Evolutionary conservation across 2,329 filamentous ascomycete species (phyloP), one percentile per base, ranked within the genome.

Genomic region (Aspergillus carbonarius): DNA sequence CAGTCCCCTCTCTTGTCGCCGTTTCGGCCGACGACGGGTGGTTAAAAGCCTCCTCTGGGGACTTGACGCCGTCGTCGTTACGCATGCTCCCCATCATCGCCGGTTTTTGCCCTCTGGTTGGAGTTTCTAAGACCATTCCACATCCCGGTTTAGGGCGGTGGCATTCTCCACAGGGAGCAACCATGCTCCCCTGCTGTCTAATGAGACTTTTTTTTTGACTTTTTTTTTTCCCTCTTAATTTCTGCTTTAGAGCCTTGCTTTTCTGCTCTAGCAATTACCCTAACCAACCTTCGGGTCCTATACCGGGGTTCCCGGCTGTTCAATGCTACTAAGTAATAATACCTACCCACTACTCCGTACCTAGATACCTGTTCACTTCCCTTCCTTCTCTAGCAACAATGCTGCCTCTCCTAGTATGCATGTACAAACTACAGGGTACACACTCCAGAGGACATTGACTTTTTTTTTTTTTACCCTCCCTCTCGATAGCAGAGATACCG

Each of bases 161-260:
- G 27, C 55, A 42, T 59, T 59, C 59, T 58, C 65, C 65, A 67
- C 65, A 59, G 54, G 56, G 59, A 61, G 58, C 59, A 66, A 63
- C 65, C 63, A 64, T 66, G 62, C 64, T 61, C 59, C 50, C 44
- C 44, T 39, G n/a, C 18, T 23, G 17, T 55, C 48, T 55, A 13
- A 55, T 48, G n/a, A 12, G n/a, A 54, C 42, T 44, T 37, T 51
- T 50, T 35, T 42, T n/a, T n/a, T n/a, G n/a, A n/a, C n/a, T n/a
- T 15, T 35, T 48, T 44, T 37, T 51, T 50, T 35, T 42, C 42
- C 12, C n/a, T 51, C 27, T 49, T 48, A 32, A 46, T 39, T 53
- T 52, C 40, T 48, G 54, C 48, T 57, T 60, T 58, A n/a, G 32
- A 30, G 13, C 15, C 50, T 56, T 57, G 25, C 47, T 57, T 54